Evolutionary conservation across 1,284 basidiomycete species (phyloP), one percentile per base, ranked within the genome.

Genomic region (Cystobasidiaceae sp.): DNA sequence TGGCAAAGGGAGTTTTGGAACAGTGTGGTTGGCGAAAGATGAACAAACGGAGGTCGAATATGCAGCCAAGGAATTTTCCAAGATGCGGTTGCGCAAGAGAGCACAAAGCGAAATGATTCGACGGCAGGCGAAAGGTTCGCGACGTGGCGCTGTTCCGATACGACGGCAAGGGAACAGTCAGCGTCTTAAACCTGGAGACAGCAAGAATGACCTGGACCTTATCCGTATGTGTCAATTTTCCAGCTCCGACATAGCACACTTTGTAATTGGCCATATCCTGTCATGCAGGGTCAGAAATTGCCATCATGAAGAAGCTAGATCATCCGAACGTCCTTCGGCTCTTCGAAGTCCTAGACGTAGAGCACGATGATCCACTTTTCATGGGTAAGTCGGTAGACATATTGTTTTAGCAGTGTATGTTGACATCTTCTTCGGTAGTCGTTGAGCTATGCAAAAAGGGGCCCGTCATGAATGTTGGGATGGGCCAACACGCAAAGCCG

Each of bases 271-370:
- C 25, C 30, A 3, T 11, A 2, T 11, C 27, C 11, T 1, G 2
- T n/a, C 23, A 46, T 43, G 19, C 54, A 72, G 70, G 67, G 5
- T 66, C 60, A 7, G 73, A 74, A 44, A 67, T 74, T 3, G 73
- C 73, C 0, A 71, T 74, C 59, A 72, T 74, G 73, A 73, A 73
- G 61, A 74, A 74, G 56, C 51, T 70, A 33, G 67, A 71, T 43
- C 73, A 74, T 54, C 72, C 72, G 2, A 72, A 73, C 28, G 45
- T 84, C n/a, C 79, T 81, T 5, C 75, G 76, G 28, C 75, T 83
- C 0, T 81, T 79, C 73, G 82, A 83, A 70, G 82, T 82, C 1
- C 79, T 84, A 37, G 82, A 83, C 27, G 81, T 83, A 2, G 77
- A 80, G 1, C 75, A 75, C 39, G 77, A 79, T 19, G 82, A 83